Conservation (phyloP, 257 asterid genomes). For the Gardenia jasminoides region DNA sequence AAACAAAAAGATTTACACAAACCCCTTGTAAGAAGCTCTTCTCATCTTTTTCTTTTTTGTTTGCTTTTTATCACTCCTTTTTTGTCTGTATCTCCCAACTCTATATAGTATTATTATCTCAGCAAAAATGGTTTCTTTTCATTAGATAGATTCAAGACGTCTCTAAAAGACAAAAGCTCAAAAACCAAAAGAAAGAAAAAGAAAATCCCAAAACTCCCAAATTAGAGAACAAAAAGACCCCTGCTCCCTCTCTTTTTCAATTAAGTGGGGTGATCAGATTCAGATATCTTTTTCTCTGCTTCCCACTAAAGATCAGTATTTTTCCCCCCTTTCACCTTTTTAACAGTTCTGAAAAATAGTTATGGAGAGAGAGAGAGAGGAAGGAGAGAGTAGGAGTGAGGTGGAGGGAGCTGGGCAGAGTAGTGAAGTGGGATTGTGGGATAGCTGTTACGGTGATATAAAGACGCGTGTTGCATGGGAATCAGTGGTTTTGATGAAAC, state of each 20-base stretch:
- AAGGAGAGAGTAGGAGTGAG: neutral
- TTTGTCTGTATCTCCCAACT: slow-evolving; percentile 29
- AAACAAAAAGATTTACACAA: slow-evolving; percentile 32
- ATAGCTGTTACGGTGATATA: slow-evolving; percentile 17
- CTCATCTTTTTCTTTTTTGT: slow-evolving; percentile 13
- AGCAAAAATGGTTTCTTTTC: slow-evolving; percentile 28
- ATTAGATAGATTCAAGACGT: neutral
- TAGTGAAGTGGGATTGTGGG: neutral
- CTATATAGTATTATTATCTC: slow-evolving; percentile 35
- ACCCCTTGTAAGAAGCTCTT: slow-evolving; percentile 7
- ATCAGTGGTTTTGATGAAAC: slow-evolving; percentile 31
- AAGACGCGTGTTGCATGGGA: slow-evolving; percentile 37
- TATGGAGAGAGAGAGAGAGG: neutral
- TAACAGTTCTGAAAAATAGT: slow-evolving; percentile 8
- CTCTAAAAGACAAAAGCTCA: neutral
- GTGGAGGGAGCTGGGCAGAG: neutral
- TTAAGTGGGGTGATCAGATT: slow-evolving; percentile 11
- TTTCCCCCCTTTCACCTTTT: neutral
- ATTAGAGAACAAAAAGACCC: slow-evolving; percentile 17
- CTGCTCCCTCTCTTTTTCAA: slow-evolving; percentile 15
- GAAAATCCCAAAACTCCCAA: slow-evolving; percentile 3
- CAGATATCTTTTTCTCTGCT: slow-evolving; percentile 25
- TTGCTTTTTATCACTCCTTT: slow-evolving; percentile 14
- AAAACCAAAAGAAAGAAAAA: neutral
- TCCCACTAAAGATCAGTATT: slow-evolving; percentile 34